Conservation (phyloP, 2,329 filamentous ascomycete genomes). For the Fusarium sp. region DNA sequence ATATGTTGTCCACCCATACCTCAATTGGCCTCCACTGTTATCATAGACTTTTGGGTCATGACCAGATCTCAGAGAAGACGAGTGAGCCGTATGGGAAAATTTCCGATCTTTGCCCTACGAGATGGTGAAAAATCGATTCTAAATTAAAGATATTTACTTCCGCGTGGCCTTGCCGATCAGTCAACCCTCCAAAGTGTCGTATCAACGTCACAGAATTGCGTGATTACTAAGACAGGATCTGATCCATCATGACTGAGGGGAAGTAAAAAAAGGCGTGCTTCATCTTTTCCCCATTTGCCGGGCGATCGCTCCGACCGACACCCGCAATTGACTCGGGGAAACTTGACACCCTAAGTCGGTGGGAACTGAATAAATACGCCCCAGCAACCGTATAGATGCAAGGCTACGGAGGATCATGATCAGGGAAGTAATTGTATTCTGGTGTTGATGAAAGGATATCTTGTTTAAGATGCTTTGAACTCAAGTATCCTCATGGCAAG, state of each 20-base stretch:
- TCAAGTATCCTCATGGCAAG: not conserved
- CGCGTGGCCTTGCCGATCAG: not conserved
- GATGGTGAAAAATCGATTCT: not conserved
- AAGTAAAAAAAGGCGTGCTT: not conserved
- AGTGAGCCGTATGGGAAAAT: not conserved
- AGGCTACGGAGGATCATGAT: constrained; percentile 11
- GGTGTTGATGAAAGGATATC: not conserved
- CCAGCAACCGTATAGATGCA: constrained; percentile 20
- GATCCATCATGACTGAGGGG: constrained; percentile 37
- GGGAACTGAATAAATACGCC: constrained; percentile 4
- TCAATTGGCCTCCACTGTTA: not conserved
- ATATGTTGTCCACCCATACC: not conserved
- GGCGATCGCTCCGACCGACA: constrained; percentile 42
- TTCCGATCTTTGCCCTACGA: not conserved
- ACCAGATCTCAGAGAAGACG: not conserved
- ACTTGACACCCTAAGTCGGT: constrained; percentile 19
- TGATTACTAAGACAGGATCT: constrained; percentile 33
- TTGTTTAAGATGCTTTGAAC: not conserved
- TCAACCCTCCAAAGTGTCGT: not conserved
- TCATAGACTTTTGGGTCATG: not conserved
- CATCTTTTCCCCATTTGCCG: constrained; percentile 20
- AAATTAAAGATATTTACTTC: not conserved
- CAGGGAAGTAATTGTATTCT: not conserved
- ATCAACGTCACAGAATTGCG: constrained; percentile 25
- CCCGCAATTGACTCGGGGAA: constrained; percentile 30